phyloP scores from a whole-genome alignment of 2,329 filamentous ascomycete species.

The Bipolaris cookei region DNA sequence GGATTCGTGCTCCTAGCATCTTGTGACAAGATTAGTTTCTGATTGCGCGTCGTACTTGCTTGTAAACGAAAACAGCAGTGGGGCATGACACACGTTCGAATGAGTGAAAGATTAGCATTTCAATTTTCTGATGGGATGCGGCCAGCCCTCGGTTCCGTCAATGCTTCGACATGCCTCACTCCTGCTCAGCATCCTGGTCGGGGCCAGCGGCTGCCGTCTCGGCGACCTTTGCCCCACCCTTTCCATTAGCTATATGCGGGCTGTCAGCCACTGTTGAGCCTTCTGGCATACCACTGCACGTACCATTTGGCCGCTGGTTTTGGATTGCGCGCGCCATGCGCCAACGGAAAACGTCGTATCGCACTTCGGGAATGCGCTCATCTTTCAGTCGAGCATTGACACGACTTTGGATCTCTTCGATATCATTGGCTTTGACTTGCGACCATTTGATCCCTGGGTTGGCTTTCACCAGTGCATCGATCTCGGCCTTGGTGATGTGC shows the following conservation, averaged over 20 bases:
- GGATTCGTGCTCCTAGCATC: no score
- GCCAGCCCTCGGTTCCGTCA: not conserved
- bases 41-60: not conserved
- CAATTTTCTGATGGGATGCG: not conserved
- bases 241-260: not conserved
- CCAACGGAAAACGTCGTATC: slow-evolving; percentile 2
- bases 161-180: not conserved
- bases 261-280: not conserved
- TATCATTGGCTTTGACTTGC: not conserved
- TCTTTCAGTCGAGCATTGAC: not conserved
- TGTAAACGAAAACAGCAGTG: not conserved
- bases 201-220: not conserved
- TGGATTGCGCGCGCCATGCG: not conserved
- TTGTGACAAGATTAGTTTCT: not conserved
- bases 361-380: not conserved
- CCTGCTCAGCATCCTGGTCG: not conserved
- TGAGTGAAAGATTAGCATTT: no score
- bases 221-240: not conserved
- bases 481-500: slow-evolving; percentile 2
- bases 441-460: not conserved
- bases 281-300: not conserved
- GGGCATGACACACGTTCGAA: no score
- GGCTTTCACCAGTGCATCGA: not conserved
- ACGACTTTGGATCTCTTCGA: not conserved
- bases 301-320: not conserved